These are phyloP conservation scores for Capronia coronata DNA, from an alignment of 2,329 filamentous ascomycete species.

Conservation along the genomic window DNA sequence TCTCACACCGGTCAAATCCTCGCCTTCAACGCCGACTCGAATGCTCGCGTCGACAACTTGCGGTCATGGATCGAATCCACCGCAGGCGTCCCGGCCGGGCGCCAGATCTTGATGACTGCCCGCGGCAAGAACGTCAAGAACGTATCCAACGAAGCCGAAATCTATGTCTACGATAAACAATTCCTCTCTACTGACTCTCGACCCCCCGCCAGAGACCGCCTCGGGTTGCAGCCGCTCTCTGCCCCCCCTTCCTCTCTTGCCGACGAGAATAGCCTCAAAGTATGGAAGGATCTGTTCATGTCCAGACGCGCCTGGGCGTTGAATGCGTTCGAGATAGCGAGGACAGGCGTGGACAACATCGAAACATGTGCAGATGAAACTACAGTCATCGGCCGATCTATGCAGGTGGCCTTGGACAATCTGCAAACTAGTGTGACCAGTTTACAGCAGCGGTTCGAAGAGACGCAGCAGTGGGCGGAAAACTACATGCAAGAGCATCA, in stretches of 20 bases:
- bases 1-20: slow-evolving; percentile 88
- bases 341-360: slow-evolving; percentile 55
- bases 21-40: slow-evolving; percentile 19
- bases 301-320: slow-evolving; percentile 74
- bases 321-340: slow-evolving; percentile 62
- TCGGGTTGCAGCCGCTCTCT: slow-evolving; percentile 51
- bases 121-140: slow-evolving; percentile 78
- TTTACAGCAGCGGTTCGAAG: slow-evolving; percentile 41
- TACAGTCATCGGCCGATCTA: slow-evolving; percentile 68
- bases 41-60: slow-evolving; percentile 63
- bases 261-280: slow-evolving; percentile 69
- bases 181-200: slow-evolving; percentile 52
- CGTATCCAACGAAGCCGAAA: slow-evolving; percentile 62
- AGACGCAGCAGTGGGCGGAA: slow-evolving; percentile 43
- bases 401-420: slow-evolving; percentile 81
- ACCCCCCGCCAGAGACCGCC: slow-evolving; percentile 45
- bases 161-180: slow-evolving; percentile 86
- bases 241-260: slow-evolving; percentile 71
- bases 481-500: slow-evolving; percentile 41
- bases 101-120: slow-evolving; percentile 80
- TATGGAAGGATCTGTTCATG: slow-evolving; percentile 85
- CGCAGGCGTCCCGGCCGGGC: slow-evolving; percentile 65
- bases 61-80: slow-evolving; percentile 71
- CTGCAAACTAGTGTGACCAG: slow-evolving; percentile 44
- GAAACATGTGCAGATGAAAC: slow-evolving; percentile 51